These are phyloP conservation scores for Rickenella mellea DNA, from an alignment of 768 basidiomycete genomes.

Conservation along the genomic window DNA sequence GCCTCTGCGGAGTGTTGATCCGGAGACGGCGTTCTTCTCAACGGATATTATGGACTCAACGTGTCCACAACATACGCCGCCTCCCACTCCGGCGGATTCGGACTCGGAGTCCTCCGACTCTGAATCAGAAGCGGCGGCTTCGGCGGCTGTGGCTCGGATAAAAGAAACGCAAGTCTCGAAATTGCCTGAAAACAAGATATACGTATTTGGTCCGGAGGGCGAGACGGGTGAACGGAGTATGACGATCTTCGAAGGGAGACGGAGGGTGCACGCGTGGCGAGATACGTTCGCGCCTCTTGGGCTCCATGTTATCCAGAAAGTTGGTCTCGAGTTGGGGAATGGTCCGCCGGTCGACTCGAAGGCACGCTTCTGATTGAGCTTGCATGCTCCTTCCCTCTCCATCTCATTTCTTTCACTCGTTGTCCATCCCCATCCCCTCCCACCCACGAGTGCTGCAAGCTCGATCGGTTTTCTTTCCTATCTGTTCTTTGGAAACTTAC, in stretches of 20 bases:
- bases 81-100: neutral
- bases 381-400: too few species aligned
- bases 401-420: too few species aligned
- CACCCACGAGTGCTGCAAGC: too few species aligned
- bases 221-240: conserved; percentile 66
- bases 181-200: conserved; percentile 44
- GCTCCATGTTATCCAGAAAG: conserved; percentile 55
- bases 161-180: neutral
- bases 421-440: too few species aligned
- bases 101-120: neutral
- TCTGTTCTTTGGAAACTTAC: too few species aligned
- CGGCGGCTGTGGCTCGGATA: neutral
- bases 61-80: neutral
- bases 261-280: conserved; percentile 52
- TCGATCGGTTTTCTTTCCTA: too few species aligned
- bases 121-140: neutral
- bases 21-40: neutral
- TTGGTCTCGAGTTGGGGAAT: conserved; percentile 64
- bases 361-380: too few species aligned
- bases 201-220: conserved; percentile 76
- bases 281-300: conserved; percentile 63
- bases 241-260: conserved; percentile 55
- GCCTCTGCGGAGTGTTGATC: neutral
- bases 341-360: conserved; percentile 42
- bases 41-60: neutral